A percentile compares a stretch with the other conserved stretches of the same genome.
phyloP scores from a whole-genome alignment of 2,329 filamentous ascomycete genomes.

The Ophiostoma ips region DNA sequence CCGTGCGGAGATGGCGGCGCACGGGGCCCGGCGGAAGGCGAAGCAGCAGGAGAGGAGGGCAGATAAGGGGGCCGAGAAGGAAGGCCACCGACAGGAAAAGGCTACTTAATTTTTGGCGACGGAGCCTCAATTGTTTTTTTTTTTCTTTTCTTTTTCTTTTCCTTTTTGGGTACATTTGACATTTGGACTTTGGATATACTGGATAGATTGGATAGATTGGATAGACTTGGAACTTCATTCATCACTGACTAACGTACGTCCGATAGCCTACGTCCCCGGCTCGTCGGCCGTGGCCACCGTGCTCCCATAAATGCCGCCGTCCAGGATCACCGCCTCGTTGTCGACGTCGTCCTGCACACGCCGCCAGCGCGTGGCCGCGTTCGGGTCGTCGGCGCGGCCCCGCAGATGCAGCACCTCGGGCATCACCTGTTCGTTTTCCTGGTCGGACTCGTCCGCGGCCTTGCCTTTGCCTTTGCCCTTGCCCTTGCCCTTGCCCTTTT shows the following conservation, averaged over 20 bases:
- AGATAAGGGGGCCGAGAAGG: background rate
- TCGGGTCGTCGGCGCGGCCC: conserved; percentile 26
- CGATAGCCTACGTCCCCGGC: too few relatives aligned
- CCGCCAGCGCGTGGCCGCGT: conserved; percentile 33
- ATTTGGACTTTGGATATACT: too few relatives aligned
- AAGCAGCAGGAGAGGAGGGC: background rate
- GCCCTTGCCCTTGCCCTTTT: background rate
- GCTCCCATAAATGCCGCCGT: conserved; percentile 35
- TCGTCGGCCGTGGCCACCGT: too few relatives aligned
- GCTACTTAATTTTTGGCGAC: too few relatives aligned
- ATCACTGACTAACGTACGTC: too few relatives aligned
- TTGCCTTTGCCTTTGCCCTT: background rate
- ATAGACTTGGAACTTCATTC: too few relatives aligned
- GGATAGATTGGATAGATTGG: too few relatives aligned
- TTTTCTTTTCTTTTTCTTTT: too few relatives aligned
- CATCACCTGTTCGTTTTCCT: background rate
- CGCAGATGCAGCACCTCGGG: conserved; percentile 16
- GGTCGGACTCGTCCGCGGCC: background rate
- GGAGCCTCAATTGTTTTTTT: too few relatives aligned
- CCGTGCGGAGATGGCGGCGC: conserved; percentile 18
- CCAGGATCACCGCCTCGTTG: conserved; percentile 45
- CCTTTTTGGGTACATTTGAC: too few relatives aligned
- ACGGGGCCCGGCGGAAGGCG: background rate
- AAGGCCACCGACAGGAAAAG: too few relatives aligned
- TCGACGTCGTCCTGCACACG: conserved; percentile 46